Evolutionary conservation across 371 early-diverging fungal genomes (phyloP).

Genomic region (Dichotomocladium elegans): DNA sequence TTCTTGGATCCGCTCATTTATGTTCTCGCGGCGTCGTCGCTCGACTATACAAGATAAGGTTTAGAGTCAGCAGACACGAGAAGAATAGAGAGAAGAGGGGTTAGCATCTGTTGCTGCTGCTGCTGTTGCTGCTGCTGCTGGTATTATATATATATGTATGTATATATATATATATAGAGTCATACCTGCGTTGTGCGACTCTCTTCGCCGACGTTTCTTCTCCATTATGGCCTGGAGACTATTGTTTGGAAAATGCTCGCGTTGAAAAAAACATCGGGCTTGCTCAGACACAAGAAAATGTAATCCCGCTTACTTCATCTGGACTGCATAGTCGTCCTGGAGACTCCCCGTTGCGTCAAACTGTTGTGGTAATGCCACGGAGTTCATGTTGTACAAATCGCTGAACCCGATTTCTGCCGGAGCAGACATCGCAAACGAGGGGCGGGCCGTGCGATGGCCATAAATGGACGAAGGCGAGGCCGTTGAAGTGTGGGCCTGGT

Average conservation of each 20-base stretch:
- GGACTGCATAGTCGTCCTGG: constrained; percentile 41
- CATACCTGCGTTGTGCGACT: constrained; percentile 91
- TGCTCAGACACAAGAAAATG: not conserved
- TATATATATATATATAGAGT: not conserved
- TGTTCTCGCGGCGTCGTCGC: constrained; percentile 92
- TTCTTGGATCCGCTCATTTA: constrained; percentile 96
- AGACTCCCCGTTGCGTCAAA: constrained; percentile 16
- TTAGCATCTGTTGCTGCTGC: no score
- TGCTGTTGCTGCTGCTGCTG: no score
- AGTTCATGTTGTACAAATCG: constrained; percentile 15
- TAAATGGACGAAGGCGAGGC: not conserved
- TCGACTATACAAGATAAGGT: constrained; percentile 60
- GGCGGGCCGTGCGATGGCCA: constrained; percentile 1
- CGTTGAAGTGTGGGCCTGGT: no score
- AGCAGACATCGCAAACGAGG: constrained; percentile 37
- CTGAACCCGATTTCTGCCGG: constrained; percentile 39
- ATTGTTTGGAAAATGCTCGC: no score
- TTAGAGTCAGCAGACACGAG: not conserved
- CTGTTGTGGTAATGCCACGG: constrained; percentile 3
- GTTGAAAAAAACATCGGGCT: not conserved
- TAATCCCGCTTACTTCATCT: constrained; percentile 29
- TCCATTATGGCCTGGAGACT: constrained; percentile 55
- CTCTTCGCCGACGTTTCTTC: constrained; percentile 87
- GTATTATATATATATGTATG: not conserved
- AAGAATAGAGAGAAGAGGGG: not conserved